phyloP scores from a whole-genome alignment of 805 yeast genomes.

The Pichia membranifaciens region DNA sequence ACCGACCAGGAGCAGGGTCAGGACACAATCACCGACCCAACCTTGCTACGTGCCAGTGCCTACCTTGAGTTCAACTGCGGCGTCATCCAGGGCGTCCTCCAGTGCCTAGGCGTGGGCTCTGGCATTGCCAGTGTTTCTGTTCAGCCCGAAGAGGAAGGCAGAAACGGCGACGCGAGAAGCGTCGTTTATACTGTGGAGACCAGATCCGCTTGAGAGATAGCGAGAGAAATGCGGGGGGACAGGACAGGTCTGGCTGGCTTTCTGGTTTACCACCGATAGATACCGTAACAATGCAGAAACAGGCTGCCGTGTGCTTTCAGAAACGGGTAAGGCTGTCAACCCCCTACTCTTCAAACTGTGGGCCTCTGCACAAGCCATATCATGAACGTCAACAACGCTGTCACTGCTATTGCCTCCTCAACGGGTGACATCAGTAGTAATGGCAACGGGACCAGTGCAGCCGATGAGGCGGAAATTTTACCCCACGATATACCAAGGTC shows the following conservation, averaged over 20 bases:
- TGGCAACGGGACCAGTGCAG: too few relatives aligned
- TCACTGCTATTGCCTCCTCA: not conserved
- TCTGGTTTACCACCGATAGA: too few relatives aligned
- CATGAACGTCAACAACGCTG: constrained; percentile 11
- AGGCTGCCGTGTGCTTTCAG: too few relatives aligned
- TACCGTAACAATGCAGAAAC: too few relatives aligned
- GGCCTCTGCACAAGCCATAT: not conserved
- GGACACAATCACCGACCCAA: not conserved
- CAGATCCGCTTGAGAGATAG: not conserved
- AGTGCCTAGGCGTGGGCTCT: constrained; percentile 1
- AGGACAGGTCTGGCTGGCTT: not conserved
- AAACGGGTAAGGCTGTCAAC: too few relatives aligned
- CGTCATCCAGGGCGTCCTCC: constrained; percentile 4
- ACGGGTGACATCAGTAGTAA: too few relatives aligned
- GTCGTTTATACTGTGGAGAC: constrained; percentile 5
- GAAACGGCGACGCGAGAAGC: not conserved
- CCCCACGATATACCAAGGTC: constrained; percentile 24
- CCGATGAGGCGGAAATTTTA: not conserved
- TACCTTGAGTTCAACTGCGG: constrained; percentile 2
- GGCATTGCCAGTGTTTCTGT: not conserved
- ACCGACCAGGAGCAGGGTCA: too few relatives aligned
- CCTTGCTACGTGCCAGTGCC: constrained; percentile 59
- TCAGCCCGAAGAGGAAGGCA: not conserved
- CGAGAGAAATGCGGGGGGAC: not conserved
- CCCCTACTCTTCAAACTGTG: too few relatives aligned